Percentiles rank a stretch among this genome's conserved stretches.
Evolutionary conservation across 2,329 filamentous ascomycete genomes (phyloP).

Genomic region (Pseudogymnoascus sp.): DNA sequence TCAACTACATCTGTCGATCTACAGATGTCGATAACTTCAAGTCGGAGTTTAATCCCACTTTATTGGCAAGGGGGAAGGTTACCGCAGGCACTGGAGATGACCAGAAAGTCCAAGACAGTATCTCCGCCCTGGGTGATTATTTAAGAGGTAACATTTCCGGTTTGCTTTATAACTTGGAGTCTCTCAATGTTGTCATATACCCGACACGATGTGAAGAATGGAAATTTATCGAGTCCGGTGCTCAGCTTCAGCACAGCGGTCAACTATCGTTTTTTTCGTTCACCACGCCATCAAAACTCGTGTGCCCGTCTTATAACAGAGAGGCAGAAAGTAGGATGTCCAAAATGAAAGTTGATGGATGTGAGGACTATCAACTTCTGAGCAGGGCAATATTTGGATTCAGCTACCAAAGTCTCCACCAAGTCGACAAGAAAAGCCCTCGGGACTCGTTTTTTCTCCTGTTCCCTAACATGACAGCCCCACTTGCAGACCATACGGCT

Average conservation of each 20-base stretch:
- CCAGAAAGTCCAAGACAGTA: not conserved
- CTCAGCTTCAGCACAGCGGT: not conserved
- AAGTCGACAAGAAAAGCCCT: conserved; percentile 10
- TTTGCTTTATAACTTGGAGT: conserved; percentile 15
- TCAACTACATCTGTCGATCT: not conserved
- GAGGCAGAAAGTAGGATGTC: not conserved
- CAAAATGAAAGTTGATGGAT: not conserved
- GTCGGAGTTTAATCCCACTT: not conserved
- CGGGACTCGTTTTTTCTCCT: conserved; percentile 39
- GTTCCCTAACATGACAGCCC: conserved; percentile 36
- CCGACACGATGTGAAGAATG: conserved; percentile 24
- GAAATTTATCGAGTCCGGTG: conserved; percentile 21
- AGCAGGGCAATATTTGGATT: conserved; percentile 20
- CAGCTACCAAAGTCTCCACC: conserved; percentile 17
- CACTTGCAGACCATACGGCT: conserved; percentile 34
- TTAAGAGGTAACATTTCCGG: conserved; percentile 19
- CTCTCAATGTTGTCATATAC: conserved; percentile 22
- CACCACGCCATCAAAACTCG: not conserved
- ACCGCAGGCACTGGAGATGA: not conserved
- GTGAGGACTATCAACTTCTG: conserved; percentile 10
- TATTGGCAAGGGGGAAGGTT: not conserved
- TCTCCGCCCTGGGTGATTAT: conserved; percentile 16
- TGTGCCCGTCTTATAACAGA: not conserved
- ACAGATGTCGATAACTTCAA: not conserved
- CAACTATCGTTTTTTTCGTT: not conserved